Base-by-base conservation (phyloP, 148 eudicot genomes). In the Camellia lanceoleosa region DNA sequence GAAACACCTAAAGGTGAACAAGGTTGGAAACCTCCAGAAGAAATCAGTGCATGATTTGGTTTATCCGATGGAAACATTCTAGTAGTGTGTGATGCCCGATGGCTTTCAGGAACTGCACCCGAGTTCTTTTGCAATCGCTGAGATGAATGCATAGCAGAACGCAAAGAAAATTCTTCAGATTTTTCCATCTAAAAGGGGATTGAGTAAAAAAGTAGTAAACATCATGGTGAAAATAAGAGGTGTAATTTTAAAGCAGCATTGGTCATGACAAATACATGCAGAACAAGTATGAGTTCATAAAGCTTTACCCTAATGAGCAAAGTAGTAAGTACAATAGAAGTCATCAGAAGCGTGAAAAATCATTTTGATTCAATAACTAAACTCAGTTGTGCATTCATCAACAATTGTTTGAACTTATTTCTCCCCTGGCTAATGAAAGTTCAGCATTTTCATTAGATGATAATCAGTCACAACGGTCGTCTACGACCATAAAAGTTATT, bases 131-230 rank as follows among this genome's bases (percentile, higher is more conserved):
- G 92, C 78, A 83, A 63, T 30, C 84, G 82, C 68, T 88, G 97
- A 78, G 94, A 80, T 72, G 88, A 78, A 59, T 81, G 80, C 51
- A 87, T 47, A 80, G 90, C 85, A 77, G 92, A 74, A 73, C 86
- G 91, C 68, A 85, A 68, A 74, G 91, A 79, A 77, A 88, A 89
- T 15, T 86, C 85, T 70, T 90, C 89, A 49, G 97, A 79, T 75
- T 91, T 92, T 81, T 88, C 97, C 93, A 96, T 94, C 98, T 96
- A 84, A 80, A 77, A 73, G 74, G n/a, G n/a, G 49, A 78, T 19
- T 14, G 44, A 73, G 42, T 19, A 64, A 46, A 46, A 81, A 13
- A 51, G 47, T 8, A 38, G 59, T 63, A 55, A 38, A 56, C 56
- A 38, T 61, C 47, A 75, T 2, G 15, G 51, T 47, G 13, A 42